A percentile compares a stretch with the other conserved stretches of the same genome.
Evolutionary conservation across 78 protist genomes (phyloP).

Genomic region (Fonticula alba): DNA sequence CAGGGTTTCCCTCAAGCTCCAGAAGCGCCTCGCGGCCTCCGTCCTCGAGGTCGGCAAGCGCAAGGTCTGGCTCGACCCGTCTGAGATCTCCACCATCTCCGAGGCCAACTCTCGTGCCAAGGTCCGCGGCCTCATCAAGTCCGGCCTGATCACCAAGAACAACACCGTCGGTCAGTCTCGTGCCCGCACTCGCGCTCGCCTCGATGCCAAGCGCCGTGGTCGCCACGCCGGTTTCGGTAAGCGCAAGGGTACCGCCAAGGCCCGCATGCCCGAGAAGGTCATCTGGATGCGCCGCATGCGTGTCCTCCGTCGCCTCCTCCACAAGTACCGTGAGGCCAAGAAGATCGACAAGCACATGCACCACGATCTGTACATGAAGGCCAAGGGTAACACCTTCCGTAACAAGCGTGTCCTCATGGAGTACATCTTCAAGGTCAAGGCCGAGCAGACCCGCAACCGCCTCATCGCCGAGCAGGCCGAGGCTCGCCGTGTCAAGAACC

Average conservation of each 20-base stretch:
- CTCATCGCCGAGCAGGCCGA: constrained; percentile 72
- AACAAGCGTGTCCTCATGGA: constrained; percentile 94
- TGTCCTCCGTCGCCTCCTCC: constrained; percentile 90
- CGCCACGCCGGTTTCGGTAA: constrained; percentile 87
- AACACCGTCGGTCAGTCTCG: constrained; percentile 79
- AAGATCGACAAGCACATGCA: constrained; percentile 90
- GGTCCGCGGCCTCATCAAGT: constrained; percentile 60
- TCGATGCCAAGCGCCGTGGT: constrained; percentile 74
- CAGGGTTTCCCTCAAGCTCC: constrained; percentile 10
- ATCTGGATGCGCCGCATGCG: constrained; percentile 95
- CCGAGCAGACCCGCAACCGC: constrained; percentile 61
- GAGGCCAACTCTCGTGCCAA: constrained; percentile 88
- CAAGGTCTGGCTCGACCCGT: constrained; percentile 97
- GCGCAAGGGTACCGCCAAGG: constrained; percentile 92
- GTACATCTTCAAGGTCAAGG: constrained; percentile 79
- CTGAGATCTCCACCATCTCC: constrained; percentile 78
- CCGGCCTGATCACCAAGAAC: constrained; percentile 80
- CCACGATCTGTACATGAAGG: constrained; percentile 83
- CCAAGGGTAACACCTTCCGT: constrained; percentile 97
- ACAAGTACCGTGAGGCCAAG: constrained; percentile 83
- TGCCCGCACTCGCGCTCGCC: constrained; percentile 45
- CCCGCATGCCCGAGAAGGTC: constrained; percentile 86
- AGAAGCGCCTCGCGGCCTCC: constrained; percentile 92
- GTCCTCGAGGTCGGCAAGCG: constrained; percentile 92
- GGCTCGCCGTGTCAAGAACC: constrained; percentile 70